These are phyloP conservation scores for Amauroascus niger DNA, from an alignment of 2,329 filamentous ascomycete genomes.

Conservation along the genomic window DNA sequence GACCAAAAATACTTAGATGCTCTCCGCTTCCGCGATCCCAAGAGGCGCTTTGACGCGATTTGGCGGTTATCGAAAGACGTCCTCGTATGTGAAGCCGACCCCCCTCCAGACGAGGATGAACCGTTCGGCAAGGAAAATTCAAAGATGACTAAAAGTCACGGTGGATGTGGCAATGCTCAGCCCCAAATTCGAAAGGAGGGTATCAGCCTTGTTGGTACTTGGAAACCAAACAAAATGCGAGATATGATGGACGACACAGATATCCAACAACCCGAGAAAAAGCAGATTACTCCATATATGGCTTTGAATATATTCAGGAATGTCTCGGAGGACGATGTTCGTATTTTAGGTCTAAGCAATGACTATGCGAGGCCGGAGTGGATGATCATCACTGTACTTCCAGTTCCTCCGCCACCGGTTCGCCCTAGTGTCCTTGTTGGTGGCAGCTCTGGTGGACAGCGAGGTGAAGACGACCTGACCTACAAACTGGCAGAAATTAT, in stretches of 20 bases:
- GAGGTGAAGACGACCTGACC: conserved; percentile 96
- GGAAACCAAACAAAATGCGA: conserved; percentile 60
- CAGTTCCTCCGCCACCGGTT: conserved; percentile 90
- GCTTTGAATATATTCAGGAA: conserved; percentile 78
- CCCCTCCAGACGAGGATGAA: conserved; percentile 56
- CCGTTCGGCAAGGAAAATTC: conserved; percentile 56
- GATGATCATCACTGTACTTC: conserved; percentile 94
- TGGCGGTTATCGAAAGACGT: conserved; percentile 90
- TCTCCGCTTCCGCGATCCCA: conserved; percentile 77
- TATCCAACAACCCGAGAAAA: conserved; percentile 64
- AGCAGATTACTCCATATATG: conserved; percentile 70
- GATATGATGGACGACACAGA: conserved; percentile 58
- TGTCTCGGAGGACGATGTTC: conserved; percentile 70
- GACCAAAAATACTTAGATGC: conserved; percentile 76
- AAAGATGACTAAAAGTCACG: conserved; percentile 54
- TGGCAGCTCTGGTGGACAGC: conserved; percentile 79
- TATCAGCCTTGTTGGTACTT: conserved; percentile 67
- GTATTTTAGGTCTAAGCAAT: conserved; percentile 80
- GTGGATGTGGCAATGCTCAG: conserved; percentile 85
- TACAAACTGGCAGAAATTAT: conserved; percentile 99
- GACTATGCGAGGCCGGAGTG: conserved; percentile 95
- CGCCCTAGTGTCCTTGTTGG: conserved; percentile 96
- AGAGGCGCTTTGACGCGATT: conserved; percentile 84
- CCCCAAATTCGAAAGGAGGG: conserved; percentile 82
- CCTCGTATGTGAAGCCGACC: conserved; percentile 70